A percentile compares a stretch with the other conserved stretches of the same genome.
phyloP scores from a whole-genome alignment of 2,329 filamentous ascomycete species.

The Venturia effusa region DNA sequence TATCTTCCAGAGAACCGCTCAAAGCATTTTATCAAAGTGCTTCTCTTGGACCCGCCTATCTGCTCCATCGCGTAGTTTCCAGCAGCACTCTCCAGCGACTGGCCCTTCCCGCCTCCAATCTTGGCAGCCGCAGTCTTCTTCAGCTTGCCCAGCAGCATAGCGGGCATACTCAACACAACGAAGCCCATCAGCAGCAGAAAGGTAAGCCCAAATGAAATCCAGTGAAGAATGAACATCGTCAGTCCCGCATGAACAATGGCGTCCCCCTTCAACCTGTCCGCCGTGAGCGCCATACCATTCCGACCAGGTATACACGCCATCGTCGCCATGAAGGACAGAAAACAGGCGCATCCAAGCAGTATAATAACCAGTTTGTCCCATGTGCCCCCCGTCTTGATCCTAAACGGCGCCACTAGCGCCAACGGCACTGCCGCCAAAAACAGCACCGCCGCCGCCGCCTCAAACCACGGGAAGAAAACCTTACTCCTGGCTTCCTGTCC shows the following conservation, averaged over 20 bases:
- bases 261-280: neutral
- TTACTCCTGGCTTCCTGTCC: neutral
- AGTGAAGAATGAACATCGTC: neutral
- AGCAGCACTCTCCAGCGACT: neutral
- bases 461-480: neutral
- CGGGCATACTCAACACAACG: neutral
- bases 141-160: neutral
- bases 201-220: neutral
- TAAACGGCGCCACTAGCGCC: neutral
- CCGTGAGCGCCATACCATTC: neutral
- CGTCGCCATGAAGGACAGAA: constrained; percentile 1
- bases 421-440: neutral
- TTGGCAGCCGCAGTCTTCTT: neutral
- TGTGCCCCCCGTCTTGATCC: neutral
- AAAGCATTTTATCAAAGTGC: neutral
- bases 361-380: neutral
- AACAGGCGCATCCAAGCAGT: neutral
- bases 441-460: neutral
- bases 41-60: neutral
- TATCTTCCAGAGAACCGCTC: neutral
- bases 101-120: neutral
- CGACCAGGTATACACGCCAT: constrained; percentile 2
- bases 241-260: neutral
- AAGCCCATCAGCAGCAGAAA: neutral
- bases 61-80: neutral